These are phyloP conservation scores for Sclerotinia sclerotiorum DNA, from an alignment of 2,329 filamentous ascomycete genomes.

Conservation along the genomic window DNA sequence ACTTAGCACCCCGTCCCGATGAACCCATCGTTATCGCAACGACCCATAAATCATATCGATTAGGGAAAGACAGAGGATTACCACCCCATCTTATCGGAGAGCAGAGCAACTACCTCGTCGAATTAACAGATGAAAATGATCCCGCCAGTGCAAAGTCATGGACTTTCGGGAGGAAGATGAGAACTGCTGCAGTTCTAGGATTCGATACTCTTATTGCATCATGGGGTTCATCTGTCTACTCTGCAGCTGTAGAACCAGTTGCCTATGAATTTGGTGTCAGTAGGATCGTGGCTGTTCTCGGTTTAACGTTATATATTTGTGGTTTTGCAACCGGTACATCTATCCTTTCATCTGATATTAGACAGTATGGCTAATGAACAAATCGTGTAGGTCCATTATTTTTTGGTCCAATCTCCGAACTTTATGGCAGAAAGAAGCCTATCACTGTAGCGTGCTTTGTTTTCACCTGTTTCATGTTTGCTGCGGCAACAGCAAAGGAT, in stretches of 20 bases:
- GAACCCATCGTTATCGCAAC: slow-evolving; percentile 15
- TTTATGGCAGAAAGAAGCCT: slow-evolving; percentile 59
- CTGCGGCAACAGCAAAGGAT: slow-evolving; percentile 53
- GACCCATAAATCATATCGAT: slow-evolving; percentile 22
- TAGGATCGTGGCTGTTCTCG: slow-evolving; percentile 56
- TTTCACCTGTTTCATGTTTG: slow-evolving; percentile 55
- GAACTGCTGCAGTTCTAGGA: slow-evolving; percentile 36
- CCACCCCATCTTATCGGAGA: slow-evolving; percentile 20
- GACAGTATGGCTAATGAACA: background rate
- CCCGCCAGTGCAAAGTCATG: slow-evolving; percentile 26
- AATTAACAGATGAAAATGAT: slow-evolving; percentile 24
- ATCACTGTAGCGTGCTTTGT: slow-evolving; percentile 44
- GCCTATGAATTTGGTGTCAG: slow-evolving; percentile 54
- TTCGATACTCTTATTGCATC: slow-evolving; percentile 32
- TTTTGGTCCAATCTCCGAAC: slow-evolving; percentile 64
- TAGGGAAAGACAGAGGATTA: slow-evolving; percentile 20
- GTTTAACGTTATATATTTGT: slow-evolving; percentile 58
- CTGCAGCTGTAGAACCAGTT: slow-evolving; percentile 49
- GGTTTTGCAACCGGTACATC: slow-evolving; percentile 54
- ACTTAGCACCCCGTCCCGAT: slow-evolving; percentile 18
- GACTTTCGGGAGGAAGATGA: slow-evolving; percentile 19
- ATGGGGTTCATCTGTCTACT: slow-evolving; percentile 43
- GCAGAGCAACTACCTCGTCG: slow-evolving; percentile 24
- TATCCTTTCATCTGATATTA: slow-evolving; percentile 41
- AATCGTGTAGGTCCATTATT: slow-evolving; percentile 54